These are phyloP conservation scores for Firmiana major DNA, from an alignment of 345 rosid species.

Conservation along the genomic window DNA sequence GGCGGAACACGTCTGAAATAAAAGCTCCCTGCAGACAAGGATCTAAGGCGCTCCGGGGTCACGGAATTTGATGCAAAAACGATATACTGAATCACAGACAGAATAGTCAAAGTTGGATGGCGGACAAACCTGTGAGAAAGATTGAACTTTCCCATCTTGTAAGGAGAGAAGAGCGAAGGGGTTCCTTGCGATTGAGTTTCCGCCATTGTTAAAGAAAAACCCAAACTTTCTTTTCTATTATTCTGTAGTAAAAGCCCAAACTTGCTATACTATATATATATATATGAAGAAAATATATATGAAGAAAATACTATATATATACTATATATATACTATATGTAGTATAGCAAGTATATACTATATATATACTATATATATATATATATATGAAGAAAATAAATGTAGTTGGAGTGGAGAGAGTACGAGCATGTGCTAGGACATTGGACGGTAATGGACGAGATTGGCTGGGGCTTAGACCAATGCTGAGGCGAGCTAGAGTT, in stretches of 20 bases:
- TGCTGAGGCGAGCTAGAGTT: not conserved
- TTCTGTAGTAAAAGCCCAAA: not conserved
- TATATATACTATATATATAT: not conserved
- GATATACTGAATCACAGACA: not conserved
- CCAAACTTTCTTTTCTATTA: not conserved
- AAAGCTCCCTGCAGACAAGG: not conserved
- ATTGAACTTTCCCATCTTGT: slow-evolving; percentile 69
- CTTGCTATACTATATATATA: not conserved
- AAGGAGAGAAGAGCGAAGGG: slow-evolving; percentile 51
- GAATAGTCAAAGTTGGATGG: not conserved
- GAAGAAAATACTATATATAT: too few species aligned
- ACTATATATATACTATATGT: not conserved
- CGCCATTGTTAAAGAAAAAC: slow-evolving; percentile 11
- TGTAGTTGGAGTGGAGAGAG: too few species aligned
- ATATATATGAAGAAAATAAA: too few species aligned
- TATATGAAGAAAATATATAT: too few species aligned
- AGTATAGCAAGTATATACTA: too few species aligned
- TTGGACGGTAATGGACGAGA: not conserved
- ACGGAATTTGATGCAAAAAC: not conserved
- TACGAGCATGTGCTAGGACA: not conserved
- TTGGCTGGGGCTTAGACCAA: not conserved
- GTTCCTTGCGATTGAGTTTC: slow-evolving; percentile 17
- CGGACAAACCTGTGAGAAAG: slow-evolving; percentile 67
- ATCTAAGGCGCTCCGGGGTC: not conserved
- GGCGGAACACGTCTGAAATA: not conserved